Evolutionary conservation across 192 early-diverging fungal species (phyloP), one percentile per base, ranked within the genome.

Genomic region (Gamsiella multidivaricata): DNA sequence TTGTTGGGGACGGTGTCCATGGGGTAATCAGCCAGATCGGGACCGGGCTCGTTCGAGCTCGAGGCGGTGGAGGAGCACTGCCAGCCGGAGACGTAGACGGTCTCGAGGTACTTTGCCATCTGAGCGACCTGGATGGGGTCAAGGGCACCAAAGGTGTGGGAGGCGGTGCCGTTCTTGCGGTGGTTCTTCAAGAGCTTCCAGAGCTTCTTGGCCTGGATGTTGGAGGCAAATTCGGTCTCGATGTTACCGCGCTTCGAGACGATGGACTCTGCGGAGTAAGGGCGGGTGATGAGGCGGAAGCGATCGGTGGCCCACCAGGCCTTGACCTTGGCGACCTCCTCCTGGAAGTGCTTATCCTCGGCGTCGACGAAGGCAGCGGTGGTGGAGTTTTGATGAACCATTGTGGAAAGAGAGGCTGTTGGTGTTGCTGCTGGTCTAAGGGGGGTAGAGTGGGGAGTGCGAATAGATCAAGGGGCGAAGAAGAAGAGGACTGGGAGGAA

Each of bases 1-100:
- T 98, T 97, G 86, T 97, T 97, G 54, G 97, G 96, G 65, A 98
- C 94, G 62, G 94, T 93, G 75, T 95, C 95, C 95, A 97, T 97
- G 58, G 95, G 96, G 84, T 97, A 98, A 86, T 98, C 97, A 58
- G 96, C 97, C 61, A 98, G 91, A 91, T 98, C 97, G 10, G 96
- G 96, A 34, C 96, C 96, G 60, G 96, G 96, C 85, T 98, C 96
- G 85, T 98, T 98, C 58, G 93, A 92, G 74, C 90, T 87, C 41
- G 93, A 95, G 54, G 96, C 96, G 32, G 95, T 98, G 58, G 96
- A 96, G 34, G 96, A 97, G 63, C 92, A 97, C 80, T 98, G 97
- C 97, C 97, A 97, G 20, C 97, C 96, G 12, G 95, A 97, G 22
- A 98, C 97, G 80, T 98, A 98, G 60, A 98, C 92, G 25, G 96